These are phyloP conservation scores for Apophysomyces ossiformis DNA, from an alignment of 371 early-diverging fungal genomes.

Conservation along the genomic window DNA sequence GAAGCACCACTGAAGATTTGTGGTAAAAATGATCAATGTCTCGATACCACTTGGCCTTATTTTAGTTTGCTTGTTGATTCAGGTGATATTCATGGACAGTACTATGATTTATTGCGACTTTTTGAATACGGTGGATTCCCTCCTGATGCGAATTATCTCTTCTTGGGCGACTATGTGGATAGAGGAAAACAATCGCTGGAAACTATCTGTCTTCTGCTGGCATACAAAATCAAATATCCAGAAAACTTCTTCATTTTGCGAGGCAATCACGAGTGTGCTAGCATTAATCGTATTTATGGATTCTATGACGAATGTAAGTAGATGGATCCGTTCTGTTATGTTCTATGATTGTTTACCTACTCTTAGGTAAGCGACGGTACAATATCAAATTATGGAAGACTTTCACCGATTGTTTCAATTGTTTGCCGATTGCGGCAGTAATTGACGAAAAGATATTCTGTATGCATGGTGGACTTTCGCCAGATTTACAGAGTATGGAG, in stretches of 20 bases:
- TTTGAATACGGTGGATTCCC: constrained; percentile 95
- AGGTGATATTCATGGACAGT: constrained; percentile 86
- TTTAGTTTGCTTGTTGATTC: not conserved
- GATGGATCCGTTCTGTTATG: not conserved
- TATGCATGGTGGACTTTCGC: constrained; percentile 99
- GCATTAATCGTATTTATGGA: constrained; percentile 97
- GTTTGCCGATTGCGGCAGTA: constrained; percentile 96
- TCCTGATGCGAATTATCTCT: constrained; percentile 90
- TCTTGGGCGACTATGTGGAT: constrained; percentile 97
- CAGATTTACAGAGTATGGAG: constrained; percentile 87
- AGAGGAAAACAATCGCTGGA: constrained; percentile 92
- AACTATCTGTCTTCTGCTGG: constrained; percentile 74
- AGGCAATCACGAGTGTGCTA: constrained; percentile 96
- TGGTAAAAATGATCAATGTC: constrained; percentile 65
- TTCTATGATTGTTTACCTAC: not conserved
- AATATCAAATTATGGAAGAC: constrained; percentile 97
- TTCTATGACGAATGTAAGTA: constrained; percentile 97
- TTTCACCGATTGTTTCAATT: constrained; percentile 98
- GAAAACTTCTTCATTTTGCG: constrained; percentile 96
- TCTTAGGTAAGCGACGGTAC: constrained; percentile 83
- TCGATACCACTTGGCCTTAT: not conserved
- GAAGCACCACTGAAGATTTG: constrained; percentile 97
- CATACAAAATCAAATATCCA: constrained; percentile 95
- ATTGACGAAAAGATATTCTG: constrained; percentile 98
- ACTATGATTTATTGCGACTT: constrained; percentile 91